A percentile compares a stretch with the other conserved stretches of the same genome.
Evolutionary conservation across 768 basidiomycete species (phyloP).

Genomic region (Mycena venus): DNA sequence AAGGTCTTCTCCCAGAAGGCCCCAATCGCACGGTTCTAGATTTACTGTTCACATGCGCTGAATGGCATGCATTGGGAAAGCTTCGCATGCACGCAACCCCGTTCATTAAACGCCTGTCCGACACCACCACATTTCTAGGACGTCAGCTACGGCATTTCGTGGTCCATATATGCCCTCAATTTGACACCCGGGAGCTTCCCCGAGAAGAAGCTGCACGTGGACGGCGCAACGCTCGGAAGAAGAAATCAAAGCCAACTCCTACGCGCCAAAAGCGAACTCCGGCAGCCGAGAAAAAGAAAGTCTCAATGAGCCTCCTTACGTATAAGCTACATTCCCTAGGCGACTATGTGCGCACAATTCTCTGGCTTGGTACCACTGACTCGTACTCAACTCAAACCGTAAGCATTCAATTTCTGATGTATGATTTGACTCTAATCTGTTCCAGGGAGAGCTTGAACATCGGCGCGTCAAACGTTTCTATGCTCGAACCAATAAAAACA

Average conservation of each 20-base stretch:
- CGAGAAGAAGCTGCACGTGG: conserved; percentile 49
- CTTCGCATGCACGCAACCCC: conserved; percentile 45
- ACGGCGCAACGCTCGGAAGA: conserved; percentile 14
- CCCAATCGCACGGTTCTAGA: conserved; percentile 46
- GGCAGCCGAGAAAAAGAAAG: not conserved
- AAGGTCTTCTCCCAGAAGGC: conserved; percentile 46
- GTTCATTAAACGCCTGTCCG: conserved; percentile 36
- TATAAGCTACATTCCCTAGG: conserved; percentile 49
- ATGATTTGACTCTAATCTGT: not conserved
- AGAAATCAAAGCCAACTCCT: not conserved
- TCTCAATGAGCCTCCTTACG: conserved; percentile 45
- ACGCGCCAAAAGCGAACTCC: not conserved
- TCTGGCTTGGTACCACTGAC: conserved; percentile 15
- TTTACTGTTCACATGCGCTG: conserved; percentile 46
- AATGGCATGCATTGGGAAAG: conserved; percentile 52
- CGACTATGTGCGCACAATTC: conserved; percentile 36
- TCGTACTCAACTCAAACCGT: conserved; percentile 34
- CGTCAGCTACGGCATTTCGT: conserved; percentile 45
- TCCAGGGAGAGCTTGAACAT: conserved; percentile 54
- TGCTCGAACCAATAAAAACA: conserved; percentile 44
- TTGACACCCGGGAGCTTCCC: conserved; percentile 51
- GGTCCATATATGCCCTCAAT: conserved; percentile 37
- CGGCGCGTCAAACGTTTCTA: conserved; percentile 27
- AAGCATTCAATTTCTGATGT: not conserved
- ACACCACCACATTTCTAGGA: conserved; percentile 43